Percentiles rank a stretch among this genome's conserved stretches.
Conservation (phyloP, 257 asterid genomes). For the Nicotiana paniculata region DNA sequence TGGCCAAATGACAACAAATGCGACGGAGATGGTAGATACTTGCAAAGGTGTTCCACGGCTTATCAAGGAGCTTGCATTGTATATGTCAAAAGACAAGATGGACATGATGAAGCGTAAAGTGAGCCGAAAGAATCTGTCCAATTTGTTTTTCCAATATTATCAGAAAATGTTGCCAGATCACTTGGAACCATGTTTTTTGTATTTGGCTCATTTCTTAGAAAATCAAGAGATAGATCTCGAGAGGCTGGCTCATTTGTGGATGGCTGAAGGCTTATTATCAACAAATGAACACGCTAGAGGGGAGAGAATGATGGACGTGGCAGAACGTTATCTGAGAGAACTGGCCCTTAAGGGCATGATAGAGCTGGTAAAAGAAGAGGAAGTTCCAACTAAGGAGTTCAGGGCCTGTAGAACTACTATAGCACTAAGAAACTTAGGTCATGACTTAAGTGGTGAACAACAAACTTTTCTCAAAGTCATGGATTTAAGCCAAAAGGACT, state of each 20-base stretch:
- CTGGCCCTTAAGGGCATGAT: neutral
- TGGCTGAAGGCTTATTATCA: slow-evolving; percentile 8
- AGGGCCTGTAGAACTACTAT: neutral
- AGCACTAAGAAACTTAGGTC: neutral
- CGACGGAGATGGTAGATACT: no score
- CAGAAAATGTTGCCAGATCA: neutral
- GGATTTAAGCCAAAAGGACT: neutral
- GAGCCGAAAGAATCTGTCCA: no score
- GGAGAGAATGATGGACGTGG: slow-evolving; percentile 3
- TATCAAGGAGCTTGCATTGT: no score
- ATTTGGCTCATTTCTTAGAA: slow-evolving; percentile 11
- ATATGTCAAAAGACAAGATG: no score
- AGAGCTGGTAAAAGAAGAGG: neutral
- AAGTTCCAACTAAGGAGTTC: neutral
- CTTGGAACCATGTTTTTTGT: neutral
- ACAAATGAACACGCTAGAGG: neutral
- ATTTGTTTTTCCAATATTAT: no score
- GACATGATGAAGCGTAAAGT: no score
- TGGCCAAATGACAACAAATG: no score
- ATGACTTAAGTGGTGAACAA: neutral
- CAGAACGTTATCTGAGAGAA: slow-evolving; percentile 4
- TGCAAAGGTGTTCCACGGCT: no score
- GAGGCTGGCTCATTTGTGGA: neutral
- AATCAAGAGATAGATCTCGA: neutral
- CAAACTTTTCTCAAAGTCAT: neutral